Evolutionary conservation across 495 filamentous ascomycete genomes (phyloP).

Genomic region (Aspergillus ellipticus): DNA sequence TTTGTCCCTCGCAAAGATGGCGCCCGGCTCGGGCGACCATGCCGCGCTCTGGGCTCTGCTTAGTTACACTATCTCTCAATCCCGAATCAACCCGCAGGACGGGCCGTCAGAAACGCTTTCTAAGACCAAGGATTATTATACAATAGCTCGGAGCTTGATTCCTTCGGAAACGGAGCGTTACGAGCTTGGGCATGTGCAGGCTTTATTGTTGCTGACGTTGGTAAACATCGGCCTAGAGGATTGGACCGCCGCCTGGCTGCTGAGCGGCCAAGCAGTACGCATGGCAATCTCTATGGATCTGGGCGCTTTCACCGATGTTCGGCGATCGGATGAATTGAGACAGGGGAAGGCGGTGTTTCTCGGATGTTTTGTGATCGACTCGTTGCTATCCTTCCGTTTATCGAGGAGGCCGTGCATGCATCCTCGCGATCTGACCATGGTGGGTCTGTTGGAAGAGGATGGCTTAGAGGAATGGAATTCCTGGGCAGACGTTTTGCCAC

Average conservation of each 20-base stretch:
- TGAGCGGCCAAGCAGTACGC: constrained; percentile 60
- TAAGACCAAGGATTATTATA: constrained; percentile 48
- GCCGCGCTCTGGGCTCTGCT: constrained; percentile 63
- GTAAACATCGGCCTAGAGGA: constrained; percentile 55
- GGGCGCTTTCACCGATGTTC: constrained; percentile 25
- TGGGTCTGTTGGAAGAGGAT: constrained; percentile 55
- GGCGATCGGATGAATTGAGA: constrained; percentile 36
- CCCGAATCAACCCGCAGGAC: constrained; percentile 22
- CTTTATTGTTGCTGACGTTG: constrained; percentile 58
- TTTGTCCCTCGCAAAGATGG: constrained; percentile 36
- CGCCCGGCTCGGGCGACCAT: constrained; percentile 52
- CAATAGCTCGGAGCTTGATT: constrained; percentile 54
- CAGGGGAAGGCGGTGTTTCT: constrained; percentile 51
- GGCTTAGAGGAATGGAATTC: constrained; percentile 71
- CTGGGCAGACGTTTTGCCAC: constrained; percentile 55
- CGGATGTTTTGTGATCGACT: constrained; percentile 66
- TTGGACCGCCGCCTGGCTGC: constrained; percentile 55
- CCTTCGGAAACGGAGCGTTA: constrained; percentile 55
- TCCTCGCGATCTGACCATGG: constrained; percentile 39
- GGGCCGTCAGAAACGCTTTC: constrained; percentile 18
- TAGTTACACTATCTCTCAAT: constrained; percentile 50
- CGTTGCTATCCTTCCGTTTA: constrained; percentile 55
- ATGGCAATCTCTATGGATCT: constrained; percentile 51
- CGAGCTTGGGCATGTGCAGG: constrained; percentile 60
- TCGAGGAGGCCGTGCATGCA: constrained; percentile 51